These are phyloP conservation scores for Wickerhamomyces ciferrii DNA, from an alignment of 805 yeast species.

Conservation along the genomic window DNA sequence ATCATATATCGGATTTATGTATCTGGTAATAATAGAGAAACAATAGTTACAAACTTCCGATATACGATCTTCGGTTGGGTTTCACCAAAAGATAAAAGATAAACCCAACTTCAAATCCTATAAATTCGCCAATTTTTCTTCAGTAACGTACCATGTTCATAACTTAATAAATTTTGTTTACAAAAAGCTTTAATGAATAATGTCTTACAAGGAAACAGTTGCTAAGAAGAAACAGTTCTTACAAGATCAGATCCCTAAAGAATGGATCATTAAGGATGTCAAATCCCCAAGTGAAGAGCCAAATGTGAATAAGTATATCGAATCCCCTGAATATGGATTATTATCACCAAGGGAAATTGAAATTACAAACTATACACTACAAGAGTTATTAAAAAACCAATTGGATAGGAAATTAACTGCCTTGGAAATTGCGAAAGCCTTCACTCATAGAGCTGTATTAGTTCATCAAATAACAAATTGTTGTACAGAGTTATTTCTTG, in stretches of 20 bases:
- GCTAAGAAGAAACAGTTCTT: neutral
- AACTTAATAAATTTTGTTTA: too few species aligned
- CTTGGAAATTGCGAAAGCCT: constrained; percentile 8
- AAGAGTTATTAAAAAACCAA: neutral
- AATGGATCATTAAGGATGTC: neutral
- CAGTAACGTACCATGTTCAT: too few species aligned
- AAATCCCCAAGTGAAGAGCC: neutral
- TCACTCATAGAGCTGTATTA: constrained; percentile 41
- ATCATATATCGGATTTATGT: too few species aligned
- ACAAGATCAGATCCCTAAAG: neutral
- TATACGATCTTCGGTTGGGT: too few species aligned
- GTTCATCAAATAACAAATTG: constrained; percentile 60
- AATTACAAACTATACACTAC: neutral
- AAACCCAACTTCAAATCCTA: too few species aligned
- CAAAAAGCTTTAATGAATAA: too few species aligned
- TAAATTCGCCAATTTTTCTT: too few species aligned
- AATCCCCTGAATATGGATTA: neutral
- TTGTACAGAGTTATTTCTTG: constrained; percentile 54
- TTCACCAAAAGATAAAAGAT: too few species aligned
- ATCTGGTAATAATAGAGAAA: too few species aligned
- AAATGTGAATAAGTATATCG: neutral
- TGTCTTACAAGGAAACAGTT: neutral
- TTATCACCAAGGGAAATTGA: neutral
- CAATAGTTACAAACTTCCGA: too few species aligned
- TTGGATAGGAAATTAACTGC: constrained; percentile 3